A percentile compares a stretch with the other conserved stretches of the same genome.
phyloP scores from a whole-genome alignment of 805 yeast species.

The Teunomyces cretensis region DNA sequence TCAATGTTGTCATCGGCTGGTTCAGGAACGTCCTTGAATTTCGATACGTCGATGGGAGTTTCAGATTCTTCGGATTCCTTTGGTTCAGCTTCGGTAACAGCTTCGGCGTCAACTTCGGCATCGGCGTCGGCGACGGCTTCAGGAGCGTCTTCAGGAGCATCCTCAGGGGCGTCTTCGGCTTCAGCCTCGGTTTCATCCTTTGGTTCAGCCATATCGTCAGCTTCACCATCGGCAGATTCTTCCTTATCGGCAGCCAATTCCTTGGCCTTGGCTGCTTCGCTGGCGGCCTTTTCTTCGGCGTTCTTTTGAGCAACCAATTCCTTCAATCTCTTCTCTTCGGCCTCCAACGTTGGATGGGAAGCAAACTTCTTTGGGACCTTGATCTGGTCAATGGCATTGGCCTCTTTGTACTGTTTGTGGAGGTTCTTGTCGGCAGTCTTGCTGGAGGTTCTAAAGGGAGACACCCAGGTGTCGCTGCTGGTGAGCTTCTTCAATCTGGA shows the following conservation, averaged over 20 bases:
- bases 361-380: constrained; percentile 42
- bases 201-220: constrained; percentile 9
- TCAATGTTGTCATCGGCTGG: constrained; percentile 26
- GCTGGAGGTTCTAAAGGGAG: constrained; percentile 38
- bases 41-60: constrained; percentile 1
- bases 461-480: constrained; percentile 36
- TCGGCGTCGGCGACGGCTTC: constrained; percentile 7
- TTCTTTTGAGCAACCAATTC: neutral
- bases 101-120: constrained; percentile 13
- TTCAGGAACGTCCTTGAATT: no score
- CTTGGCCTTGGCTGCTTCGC: constrained; percentile 2
- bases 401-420: constrained; percentile 33
- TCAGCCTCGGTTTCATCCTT: constrained; percentile 12
- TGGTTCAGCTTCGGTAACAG: constrained; percentile 7
- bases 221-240: constrained; percentile 4
- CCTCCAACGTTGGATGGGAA: constrained; percentile 1
- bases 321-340: constrained; percentile 4
- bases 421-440: constrained; percentile 23
- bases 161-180: constrained; percentile 8
- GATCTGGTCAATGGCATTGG: constrained; percentile 31
- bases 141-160: no score
- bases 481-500: constrained; percentile 28
- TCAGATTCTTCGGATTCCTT: neutral
- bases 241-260: constrained; percentile 8
- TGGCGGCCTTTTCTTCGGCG: constrained; percentile 5